A percentile compares a stretch with the other conserved stretches of the same genome.
Conservation (phyloP, 2,329 filamentous ascomycete genomes). For the Bertia moriformis region DNA sequence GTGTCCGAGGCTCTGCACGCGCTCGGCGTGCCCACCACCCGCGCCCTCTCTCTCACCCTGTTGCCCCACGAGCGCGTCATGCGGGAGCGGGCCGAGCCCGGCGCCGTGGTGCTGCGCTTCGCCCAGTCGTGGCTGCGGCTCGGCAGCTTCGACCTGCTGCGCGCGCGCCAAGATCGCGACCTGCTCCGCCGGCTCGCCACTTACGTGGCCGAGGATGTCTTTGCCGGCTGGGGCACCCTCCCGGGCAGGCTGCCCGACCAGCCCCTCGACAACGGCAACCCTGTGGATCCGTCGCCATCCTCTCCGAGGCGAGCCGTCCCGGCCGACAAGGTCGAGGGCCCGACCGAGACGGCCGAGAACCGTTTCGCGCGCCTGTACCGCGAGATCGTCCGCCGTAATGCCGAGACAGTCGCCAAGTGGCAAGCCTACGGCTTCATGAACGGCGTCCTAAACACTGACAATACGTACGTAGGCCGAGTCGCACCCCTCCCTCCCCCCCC, state of each 20-base stretch:
- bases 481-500: no score
- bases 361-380: constrained; percentile 76
- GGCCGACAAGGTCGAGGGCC: constrained; percentile 49
- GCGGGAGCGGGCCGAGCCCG: constrained; percentile 72
- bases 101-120: constrained; percentile 82
- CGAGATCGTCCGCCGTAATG: constrained; percentile 74
- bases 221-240: constrained; percentile 73
- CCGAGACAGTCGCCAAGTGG: constrained; percentile 78
- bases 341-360: constrained; percentile 59
- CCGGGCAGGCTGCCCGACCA: constrained; percentile 44
- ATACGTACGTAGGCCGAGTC: no score
- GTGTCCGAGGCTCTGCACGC: constrained; percentile 82
- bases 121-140: constrained; percentile 87
- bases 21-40: constrained; percentile 70
- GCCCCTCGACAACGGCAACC: constrained; percentile 33
- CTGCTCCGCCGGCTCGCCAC: constrained; percentile 62
- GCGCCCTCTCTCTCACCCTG: constrained; percentile 70
- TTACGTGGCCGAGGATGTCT: constrained; percentile 77
- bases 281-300: constrained; percentile 23
- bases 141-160: constrained; percentile 89
- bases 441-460: constrained; percentile 93
- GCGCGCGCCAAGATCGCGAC: constrained; percentile 64
- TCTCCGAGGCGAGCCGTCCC: constrained; percentile 29
- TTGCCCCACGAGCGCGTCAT: constrained; percentile 56
- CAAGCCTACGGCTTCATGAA: constrained; percentile 98